Conservation (phyloP, 2,329 filamentous ascomycete species). For the Thermomyces lanuginosus region DNA sequence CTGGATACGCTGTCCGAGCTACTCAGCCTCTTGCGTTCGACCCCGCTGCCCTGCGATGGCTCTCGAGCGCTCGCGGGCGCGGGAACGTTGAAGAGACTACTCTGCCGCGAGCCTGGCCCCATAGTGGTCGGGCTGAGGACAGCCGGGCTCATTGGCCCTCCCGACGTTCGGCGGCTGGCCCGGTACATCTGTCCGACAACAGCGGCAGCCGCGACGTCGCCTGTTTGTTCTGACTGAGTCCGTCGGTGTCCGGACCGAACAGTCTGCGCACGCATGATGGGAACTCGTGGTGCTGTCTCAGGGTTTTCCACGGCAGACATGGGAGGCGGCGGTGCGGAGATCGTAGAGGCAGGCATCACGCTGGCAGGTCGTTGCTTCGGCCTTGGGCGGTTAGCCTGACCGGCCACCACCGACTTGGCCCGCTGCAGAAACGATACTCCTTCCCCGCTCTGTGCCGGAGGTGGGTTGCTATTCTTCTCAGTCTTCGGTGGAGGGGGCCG, state of each 20-base stretch:
- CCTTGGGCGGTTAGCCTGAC: constrained; percentile 19
- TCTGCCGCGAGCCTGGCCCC: constrained; percentile 25
- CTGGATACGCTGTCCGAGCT: constrained; percentile 47
- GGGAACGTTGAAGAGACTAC: constrained; percentile 32
- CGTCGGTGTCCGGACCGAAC: constrained; percentile 29
- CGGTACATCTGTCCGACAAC: constrained; percentile 86
- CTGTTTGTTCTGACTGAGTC: constrained; percentile 33
- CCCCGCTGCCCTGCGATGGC: constrained; percentile 35
- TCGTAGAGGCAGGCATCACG: constrained; percentile 24
- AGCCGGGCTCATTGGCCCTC: constrained; percentile 40
- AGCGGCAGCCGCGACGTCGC: constrained; percentile 39
- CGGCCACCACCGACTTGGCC: constrained; percentile 44
- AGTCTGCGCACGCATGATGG: constrained; percentile 27
- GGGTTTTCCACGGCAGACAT: constrained; percentile 32
- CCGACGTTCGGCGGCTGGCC: constrained; percentile 28
- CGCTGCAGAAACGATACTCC: constrained; percentile 39
- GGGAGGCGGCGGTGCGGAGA: too few relatives aligned
- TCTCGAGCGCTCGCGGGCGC: constrained; percentile 38
- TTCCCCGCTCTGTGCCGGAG: constrained; percentile 44
- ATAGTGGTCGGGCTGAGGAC: constrained; percentile 35
- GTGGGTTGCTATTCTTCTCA: constrained; percentile 73
- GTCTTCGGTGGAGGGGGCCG: constrained; percentile 31
- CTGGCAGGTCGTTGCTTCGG: constrained; percentile 31
- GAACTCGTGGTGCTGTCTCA: constrained; percentile 32
- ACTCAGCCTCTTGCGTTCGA: constrained; percentile 37